phyloP scores from a whole-genome alignment of 768 basidiomycete species.

The Steccherinum ochraceum region DNA sequence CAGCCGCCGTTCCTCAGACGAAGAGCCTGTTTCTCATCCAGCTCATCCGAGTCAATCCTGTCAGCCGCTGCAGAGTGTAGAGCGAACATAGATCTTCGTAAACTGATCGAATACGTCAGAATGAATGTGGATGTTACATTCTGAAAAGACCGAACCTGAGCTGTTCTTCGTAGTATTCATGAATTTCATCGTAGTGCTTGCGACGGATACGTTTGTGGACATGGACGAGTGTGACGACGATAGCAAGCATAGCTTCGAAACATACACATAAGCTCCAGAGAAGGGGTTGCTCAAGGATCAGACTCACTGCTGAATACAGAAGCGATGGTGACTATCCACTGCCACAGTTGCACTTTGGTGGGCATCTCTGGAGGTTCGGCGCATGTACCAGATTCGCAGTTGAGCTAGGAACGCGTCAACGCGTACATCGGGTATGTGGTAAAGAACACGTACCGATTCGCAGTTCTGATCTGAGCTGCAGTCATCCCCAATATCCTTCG shows the following conservation, averaged over 20 bases:
- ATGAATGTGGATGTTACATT: not conserved
- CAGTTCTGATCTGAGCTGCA: constrained; percentile 55
- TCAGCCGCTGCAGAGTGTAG: constrained; percentile 15
- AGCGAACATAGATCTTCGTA: constrained; percentile 14
- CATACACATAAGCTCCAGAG: not conserved
- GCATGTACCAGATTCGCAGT: constrained; percentile 27
- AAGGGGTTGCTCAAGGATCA: constrained; percentile 2
- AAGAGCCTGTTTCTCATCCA: not conserved
- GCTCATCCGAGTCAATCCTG: constrained; percentile 1
- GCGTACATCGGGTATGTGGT: no score
- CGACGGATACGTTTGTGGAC: constrained; percentile 37
- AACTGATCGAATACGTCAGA: not conserved
- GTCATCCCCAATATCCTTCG: constrained; percentile 32
- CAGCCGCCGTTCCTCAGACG: no score
- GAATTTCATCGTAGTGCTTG: constrained; percentile 31
- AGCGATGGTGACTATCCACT: constrained; percentile 32
- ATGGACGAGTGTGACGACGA: constrained; percentile 31
- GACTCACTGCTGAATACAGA: constrained; percentile 34
- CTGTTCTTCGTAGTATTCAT: constrained; percentile 47
- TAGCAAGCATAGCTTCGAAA: constrained; percentile 32
- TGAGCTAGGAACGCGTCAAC: constrained; percentile 15
- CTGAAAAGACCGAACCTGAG: constrained; percentile 20
- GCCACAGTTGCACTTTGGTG: constrained; percentile 35
- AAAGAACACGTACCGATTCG: constrained; percentile 32
- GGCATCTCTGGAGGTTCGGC: constrained; percentile 32